These are phyloP conservation scores for Xylaria intraflava DNA, from an alignment of 495 filamentous ascomycete species.

Conservation along the genomic window DNA sequence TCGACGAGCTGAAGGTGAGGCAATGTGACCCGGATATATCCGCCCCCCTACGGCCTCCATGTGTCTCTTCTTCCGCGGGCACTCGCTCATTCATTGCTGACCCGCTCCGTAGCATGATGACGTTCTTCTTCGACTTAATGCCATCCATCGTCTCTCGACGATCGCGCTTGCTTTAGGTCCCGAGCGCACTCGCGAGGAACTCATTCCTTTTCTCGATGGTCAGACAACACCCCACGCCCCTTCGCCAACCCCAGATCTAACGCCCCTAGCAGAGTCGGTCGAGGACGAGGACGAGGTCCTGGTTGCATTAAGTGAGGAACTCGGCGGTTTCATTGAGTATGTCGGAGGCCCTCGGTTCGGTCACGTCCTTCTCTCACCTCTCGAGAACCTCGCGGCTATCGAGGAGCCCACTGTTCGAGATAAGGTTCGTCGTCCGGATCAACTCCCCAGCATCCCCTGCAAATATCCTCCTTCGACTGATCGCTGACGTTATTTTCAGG, in stretches of 20 bases:
- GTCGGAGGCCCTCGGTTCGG: conserved; percentile 90
- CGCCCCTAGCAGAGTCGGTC: conserved; percentile 68
- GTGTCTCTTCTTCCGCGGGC: not conserved
- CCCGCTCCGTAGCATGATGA: conserved; percentile 73
- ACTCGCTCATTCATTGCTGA: conserved; percentile 8
- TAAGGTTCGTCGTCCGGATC: conserved; percentile 55
- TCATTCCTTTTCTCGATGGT: conserved; percentile 99
- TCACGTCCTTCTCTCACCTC: conserved; percentile 90
- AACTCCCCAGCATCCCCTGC: not conserved
- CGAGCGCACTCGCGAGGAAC: conserved; percentile 92
- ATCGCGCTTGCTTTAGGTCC: conserved; percentile 93
- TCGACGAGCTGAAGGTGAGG: conserved; percentile 95
- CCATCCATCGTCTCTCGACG: conserved; percentile 94
- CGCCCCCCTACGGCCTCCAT: no score
- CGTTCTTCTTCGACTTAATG: conserved; percentile 93
- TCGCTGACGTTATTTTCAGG: conserved; percentile 46
- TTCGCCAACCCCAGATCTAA: conserved; percentile 16
- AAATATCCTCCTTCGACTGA: not conserved
- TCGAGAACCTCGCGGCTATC: conserved; percentile 97
- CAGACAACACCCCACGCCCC: conserved; percentile 22
- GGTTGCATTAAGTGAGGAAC: conserved; percentile 91
- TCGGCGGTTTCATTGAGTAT: conserved; percentile 94
- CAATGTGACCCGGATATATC: conserved; percentile 11
- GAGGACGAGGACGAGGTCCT: conserved; percentile 98
- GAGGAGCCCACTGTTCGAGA: conserved; percentile 96